phyloP scores from a whole-genome alignment of 2,329 filamentous ascomycete genomes.

The Diaporthe vaccinii region DNA sequence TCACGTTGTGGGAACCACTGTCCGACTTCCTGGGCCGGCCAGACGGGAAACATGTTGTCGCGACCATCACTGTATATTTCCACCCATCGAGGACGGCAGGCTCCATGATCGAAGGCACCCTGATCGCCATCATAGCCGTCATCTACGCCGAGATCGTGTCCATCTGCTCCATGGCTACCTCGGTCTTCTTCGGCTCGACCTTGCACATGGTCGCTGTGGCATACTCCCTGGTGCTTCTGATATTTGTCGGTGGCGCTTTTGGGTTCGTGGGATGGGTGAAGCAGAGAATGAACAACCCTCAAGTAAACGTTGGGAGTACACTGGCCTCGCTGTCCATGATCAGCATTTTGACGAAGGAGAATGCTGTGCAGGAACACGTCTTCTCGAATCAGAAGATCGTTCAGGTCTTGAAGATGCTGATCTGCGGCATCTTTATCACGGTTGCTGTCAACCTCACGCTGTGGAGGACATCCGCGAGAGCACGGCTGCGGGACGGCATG shows the following conservation, averaged over 20 bases:
- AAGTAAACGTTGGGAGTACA: constrained; percentile 88
- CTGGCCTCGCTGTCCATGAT: constrained; percentile 91
- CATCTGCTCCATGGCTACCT: constrained; percentile 89
- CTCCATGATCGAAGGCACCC: constrained; percentile 88
- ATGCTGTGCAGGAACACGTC: constrained; percentile 83
- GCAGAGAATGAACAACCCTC: constrained; percentile 80
- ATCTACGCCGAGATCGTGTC: constrained; percentile 82
- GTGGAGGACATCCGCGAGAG: constrained; percentile 83
- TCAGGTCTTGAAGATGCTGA: constrained; percentile 85
- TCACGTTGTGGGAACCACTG: constrained; percentile 83
- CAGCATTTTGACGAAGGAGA: constrained; percentile 91
- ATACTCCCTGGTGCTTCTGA: constrained; percentile 81
- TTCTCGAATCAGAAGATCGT: constrained; percentile 86
- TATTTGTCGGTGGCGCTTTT: constrained; percentile 89
- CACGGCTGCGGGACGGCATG: constrained; percentile 79
- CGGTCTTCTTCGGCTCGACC: constrained; percentile 80
- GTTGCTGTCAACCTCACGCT: constrained; percentile 82
- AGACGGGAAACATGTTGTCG: constrained; percentile 94
- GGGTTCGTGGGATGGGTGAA: constrained; percentile 92
- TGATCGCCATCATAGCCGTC: constrained; percentile 83
- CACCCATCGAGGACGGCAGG: constrained; percentile 89
- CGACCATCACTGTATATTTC: constrained; percentile 95
- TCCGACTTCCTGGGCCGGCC: constrained; percentile 82
- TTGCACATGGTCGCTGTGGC: constrained; percentile 78
- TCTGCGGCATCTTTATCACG: constrained; percentile 81